These are phyloP conservation scores for Colletotrichum lupini DNA, from an alignment of 2,329 filamentous ascomycete genomes.

Conservation along the genomic window DNA sequence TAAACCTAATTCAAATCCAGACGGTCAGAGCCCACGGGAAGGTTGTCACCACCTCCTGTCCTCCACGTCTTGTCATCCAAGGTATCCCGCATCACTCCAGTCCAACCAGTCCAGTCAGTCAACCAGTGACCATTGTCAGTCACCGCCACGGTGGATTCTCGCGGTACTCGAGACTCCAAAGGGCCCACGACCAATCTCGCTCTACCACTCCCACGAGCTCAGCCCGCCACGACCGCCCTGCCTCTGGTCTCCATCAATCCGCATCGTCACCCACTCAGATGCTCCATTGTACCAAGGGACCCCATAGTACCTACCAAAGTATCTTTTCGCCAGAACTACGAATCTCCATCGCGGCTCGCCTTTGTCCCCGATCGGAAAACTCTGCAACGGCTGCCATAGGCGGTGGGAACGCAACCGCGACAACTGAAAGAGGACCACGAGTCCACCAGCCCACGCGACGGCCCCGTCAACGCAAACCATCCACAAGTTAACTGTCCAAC, in stretches of 20 bases:
- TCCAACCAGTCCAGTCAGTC: background rate
- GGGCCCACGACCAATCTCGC: constrained; percentile 29
- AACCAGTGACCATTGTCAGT: background rate
- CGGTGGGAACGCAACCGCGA: background rate
- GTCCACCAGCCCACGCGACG: background rate
- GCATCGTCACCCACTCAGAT: constrained; percentile 19
- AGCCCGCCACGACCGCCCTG: constrained; percentile 26
- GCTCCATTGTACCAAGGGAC: background rate
- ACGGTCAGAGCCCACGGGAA: background rate
- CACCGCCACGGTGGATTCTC: background rate
- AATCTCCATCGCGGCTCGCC: constrained; percentile 6
- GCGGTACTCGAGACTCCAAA: background rate
- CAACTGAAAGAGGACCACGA: background rate
- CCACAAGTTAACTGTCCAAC: background rate
- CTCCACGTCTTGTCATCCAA: background rate
- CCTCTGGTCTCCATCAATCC: constrained; percentile 11
- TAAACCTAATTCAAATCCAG: background rate
- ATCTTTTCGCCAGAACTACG: background rate
- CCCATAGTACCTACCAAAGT: background rate
- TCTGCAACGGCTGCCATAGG: constrained; percentile 27
- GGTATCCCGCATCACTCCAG: background rate
- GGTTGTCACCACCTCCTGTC: background rate
- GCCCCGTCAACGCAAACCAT: background rate
- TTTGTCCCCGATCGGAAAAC: constrained; percentile 29
- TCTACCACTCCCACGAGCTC: constrained; percentile 24